phyloP scores from a whole-genome alignment of 2,329 filamentous ascomycete species.

The Beauveria rudraprayagi region DNA sequence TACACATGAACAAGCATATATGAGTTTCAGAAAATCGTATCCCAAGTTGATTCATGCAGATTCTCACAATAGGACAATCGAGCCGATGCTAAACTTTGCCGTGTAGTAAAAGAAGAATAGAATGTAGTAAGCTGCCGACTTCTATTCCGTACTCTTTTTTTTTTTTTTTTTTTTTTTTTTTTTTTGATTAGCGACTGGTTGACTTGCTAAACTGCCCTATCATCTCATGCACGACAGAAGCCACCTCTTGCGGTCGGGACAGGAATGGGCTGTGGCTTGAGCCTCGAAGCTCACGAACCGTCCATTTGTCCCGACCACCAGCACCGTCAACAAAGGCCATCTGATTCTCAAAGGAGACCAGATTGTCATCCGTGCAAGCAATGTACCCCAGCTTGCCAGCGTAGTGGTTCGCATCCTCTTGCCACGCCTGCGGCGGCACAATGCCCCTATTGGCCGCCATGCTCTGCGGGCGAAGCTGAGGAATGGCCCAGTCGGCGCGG shows the following conservation, averaged over 20 bases:
- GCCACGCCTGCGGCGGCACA: slow-evolving; percentile 3
- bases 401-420: neutral
- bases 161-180: too few species aligned
- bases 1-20: neutral
- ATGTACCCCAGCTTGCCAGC: neutral
- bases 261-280: slow-evolving; percentile 5
- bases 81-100: too few species aligned
- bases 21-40: neutral
- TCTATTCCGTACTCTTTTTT: neutral
- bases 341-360: neutral
- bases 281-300: neutral
- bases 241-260: neutral
- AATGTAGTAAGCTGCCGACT: neutral
- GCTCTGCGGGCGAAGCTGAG: neutral
- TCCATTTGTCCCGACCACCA: neutral
- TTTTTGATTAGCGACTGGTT: neutral
- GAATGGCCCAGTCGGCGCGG: neutral
- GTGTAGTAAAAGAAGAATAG: too few species aligned
- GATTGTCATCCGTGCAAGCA: neutral
- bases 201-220: neutral
- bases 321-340: neutral
- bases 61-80: neutral
- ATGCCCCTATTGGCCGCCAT: neutral
- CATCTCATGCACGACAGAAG: neutral
- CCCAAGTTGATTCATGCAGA: neutral